Conservation (phyloP, 768 basidiomycete genomes). For the Hygrophoropsis aurantiaca region DNA sequence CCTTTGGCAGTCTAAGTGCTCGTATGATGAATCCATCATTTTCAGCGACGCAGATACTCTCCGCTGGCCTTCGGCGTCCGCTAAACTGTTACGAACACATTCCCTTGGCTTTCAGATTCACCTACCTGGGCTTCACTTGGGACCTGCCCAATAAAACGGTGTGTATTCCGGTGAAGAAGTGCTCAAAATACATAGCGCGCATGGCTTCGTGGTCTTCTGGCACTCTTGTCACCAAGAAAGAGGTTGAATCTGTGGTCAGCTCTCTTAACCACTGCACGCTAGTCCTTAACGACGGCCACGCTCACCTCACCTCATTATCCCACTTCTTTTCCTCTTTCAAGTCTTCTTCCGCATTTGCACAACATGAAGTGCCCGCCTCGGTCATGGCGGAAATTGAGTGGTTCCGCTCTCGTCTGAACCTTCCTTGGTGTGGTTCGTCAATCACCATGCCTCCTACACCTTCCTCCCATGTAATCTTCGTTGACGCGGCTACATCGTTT, state of each 20-base stretch:
- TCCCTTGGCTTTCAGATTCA: slow-evolving; percentile 25
- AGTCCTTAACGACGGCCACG: slow-evolving; percentile 28
- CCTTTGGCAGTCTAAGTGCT: slow-evolving; percentile 3
- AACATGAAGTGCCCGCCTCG: slow-evolving; percentile 8
- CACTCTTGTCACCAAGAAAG: slow-evolving; percentile 9
- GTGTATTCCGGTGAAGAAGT: slow-evolving; percentile 29
- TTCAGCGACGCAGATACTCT: slow-evolving; percentile 19
- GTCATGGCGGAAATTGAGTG: slow-evolving; percentile 23
- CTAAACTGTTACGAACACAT: slow-evolving; percentile 29
- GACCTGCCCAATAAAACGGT: slow-evolving; percentile 27
- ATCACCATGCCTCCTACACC: background rate
- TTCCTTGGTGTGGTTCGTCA: background rate
- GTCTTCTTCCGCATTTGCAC: slow-evolving; percentile 3
- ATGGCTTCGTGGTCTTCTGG: slow-evolving; percentile 15
- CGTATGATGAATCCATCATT: slow-evolving; percentile 21
- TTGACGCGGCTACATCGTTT: slow-evolving; percentile 40
- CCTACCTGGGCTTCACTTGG: slow-evolving; percentile 41
- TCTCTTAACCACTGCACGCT: slow-evolving; percentile 37
- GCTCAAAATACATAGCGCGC: slow-evolving; percentile 24
- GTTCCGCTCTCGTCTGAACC: slow-evolving; percentile 21
- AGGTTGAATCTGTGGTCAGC: slow-evolving; percentile 28
- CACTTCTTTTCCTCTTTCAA: slow-evolving; percentile 25
- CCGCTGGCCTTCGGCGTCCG: slow-evolving; percentile 36
- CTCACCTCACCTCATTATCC: slow-evolving; percentile 29
- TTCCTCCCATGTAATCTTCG: slow-evolving; percentile 19